Conservation (phyloP, 352 stramenopile genomes). For the Nothophytophthora sp. region DNA sequence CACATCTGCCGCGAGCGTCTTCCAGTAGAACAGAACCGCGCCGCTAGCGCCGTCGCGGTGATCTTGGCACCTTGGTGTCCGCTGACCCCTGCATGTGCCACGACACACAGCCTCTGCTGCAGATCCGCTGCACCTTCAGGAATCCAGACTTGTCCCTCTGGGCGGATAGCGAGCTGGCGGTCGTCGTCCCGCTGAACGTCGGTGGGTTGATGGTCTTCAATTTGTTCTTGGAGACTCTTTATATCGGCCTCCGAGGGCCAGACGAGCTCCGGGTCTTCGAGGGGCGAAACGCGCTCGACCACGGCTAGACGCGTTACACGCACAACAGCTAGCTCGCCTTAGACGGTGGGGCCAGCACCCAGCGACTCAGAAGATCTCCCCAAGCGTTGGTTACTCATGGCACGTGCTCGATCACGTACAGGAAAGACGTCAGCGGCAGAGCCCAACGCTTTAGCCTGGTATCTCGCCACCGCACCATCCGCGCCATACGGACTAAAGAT, state of each 20-base stretch:
- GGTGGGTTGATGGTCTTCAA: not conserved
- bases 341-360: not conserved
- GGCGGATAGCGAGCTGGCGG: too few species aligned
- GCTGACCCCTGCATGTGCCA: conserved; percentile 22
- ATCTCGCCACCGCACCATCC: conserved; percentile 1
- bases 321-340: too few species aligned
- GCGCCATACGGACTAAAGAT: conserved; percentile 7
- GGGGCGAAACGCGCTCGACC: not conserved
- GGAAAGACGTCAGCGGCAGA: conserved; percentile 4
- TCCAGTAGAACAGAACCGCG: conserved; percentile 10
- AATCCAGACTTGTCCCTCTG: not conserved
- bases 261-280: conserved; percentile 1
- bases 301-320: too few species aligned
- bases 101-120: conserved; percentile 19
- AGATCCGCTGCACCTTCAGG: conserved; percentile 9
- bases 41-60: conserved; percentile 15
- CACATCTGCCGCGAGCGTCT: conserved; percentile 10
- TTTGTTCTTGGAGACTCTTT: not conserved
- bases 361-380: conserved; percentile 6
- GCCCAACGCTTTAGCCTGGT: conserved; percentile 8
- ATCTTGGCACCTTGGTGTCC: conserved; percentile 18
- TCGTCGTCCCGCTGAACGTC: not conserved
- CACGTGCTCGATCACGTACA: conserved; percentile 19
- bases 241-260: conserved; percentile 1
- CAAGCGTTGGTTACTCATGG: conserved; percentile 5